Percentiles rank a stretch among this genome's conserved stretches.
phyloP scores from a whole-genome alignment of 805 yeast genomes.

The Scheffersomyces lignosus region DNA sequence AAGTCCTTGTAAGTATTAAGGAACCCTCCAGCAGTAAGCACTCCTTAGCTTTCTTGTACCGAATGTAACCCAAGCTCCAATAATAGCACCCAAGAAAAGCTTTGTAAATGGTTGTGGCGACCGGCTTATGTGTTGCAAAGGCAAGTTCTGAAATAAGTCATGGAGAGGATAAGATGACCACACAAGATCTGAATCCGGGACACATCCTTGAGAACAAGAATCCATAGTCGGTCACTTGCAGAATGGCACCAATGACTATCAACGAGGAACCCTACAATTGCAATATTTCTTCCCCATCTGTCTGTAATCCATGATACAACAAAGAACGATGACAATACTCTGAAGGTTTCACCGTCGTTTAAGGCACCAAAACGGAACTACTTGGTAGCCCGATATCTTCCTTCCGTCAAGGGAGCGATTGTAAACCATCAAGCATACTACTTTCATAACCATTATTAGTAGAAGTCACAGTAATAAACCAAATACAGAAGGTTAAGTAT shows the following conservation, averaged over 20 bases:
- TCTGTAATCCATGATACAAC: conserved; percentile 34
- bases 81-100: conserved; percentile 52
- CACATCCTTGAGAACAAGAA: conserved; percentile 46
- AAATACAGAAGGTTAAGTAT: conserved; percentile 35
- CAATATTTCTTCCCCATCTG: conserved; percentile 39
- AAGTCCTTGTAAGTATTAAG: conserved; percentile 50
- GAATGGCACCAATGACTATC: conserved; percentile 32
- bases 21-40: conserved; percentile 54
- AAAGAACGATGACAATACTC: conserved; percentile 31
- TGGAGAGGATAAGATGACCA: conserved; percentile 48
- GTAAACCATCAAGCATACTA: conserved; percentile 49
- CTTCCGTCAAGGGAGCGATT: conserved; percentile 43
- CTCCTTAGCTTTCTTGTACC: conserved; percentile 38
- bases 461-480: conserved; percentile 45
- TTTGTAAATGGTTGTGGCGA: conserved; percentile 42
- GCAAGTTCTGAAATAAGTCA: conserved; percentile 50
- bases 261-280: conserved; percentile 25
- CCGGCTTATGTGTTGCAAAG: conserved; percentile 38
- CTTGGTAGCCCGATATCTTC: conserved; percentile 33
- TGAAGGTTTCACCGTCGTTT: no score
- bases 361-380: no score
- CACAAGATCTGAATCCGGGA: conserved; percentile 47
- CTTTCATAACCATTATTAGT: conserved; percentile 38
- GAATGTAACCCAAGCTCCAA: conserved; percentile 53
- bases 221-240: conserved; percentile 37